Evolutionary conservation across 1,284 basidiomycete species (phyloP), one percentile per base, ranked within the genome.

Genomic region (Porodaedalea pini): DNA sequence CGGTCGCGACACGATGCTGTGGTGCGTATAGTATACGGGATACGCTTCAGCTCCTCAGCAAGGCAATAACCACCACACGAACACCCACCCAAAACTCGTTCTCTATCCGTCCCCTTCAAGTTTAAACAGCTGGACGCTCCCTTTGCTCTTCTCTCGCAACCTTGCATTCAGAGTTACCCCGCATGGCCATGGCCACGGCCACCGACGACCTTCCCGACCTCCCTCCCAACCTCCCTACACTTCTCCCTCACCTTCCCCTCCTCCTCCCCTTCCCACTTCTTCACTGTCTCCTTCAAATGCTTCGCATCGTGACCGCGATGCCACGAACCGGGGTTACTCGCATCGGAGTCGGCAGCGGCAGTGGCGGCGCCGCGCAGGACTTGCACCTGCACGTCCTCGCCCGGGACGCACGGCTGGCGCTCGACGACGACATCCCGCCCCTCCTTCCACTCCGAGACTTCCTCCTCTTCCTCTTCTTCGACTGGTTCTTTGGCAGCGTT

Each of bases 391-490:
- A 52, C 51, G 23, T 52, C 51, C 25, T 40, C 51, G 7, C 51
- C 51, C 13, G 51, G 51, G 7, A 7, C 39, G 27, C 51, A 5
- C 39, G 37, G 36, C 23, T 40, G 15, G 13, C 51, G 7, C 39
- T 52, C 51, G 29, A 52, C 21, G 3, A 52, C 51, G 23, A 52
- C 23, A 17, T 52, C 51, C n/a, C 15, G 13, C 5, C 51, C 51
- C 31, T 52, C 51, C 10, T 15, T 40, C 51, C 51, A 41, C 5
- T 52, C 51, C 8, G 32, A 37, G 13, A 52, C 13, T 29, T 52
- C 51, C n/a, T 52, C 51, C 29, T 52, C 37, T 31, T 41, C 39
- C 34, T 40, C 51, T 27, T 52, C 39, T 37, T 39, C 29, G 13
- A 0, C 29, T 36, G 27, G 3, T 34, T 34, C 21, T 36, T 19